Evolutionary conservation across 768 basidiomycete genomes (phyloP).

Genomic region (Gelatoporia subvermispora): DNA sequence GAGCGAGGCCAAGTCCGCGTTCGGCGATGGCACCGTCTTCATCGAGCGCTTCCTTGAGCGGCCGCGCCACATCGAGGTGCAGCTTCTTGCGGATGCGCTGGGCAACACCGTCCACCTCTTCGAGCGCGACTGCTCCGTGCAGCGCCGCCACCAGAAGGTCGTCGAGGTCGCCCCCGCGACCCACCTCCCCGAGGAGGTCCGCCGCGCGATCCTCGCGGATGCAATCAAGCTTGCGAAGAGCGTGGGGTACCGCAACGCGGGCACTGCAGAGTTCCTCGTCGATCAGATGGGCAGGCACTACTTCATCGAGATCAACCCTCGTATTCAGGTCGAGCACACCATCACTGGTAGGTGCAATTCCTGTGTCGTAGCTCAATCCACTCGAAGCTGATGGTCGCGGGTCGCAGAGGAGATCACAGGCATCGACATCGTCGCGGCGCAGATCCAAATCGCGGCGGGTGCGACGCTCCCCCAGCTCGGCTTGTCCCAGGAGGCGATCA

Average conservation of each 20-base stretch:
- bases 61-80: conserved; percentile 97
- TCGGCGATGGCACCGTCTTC: conserved; percentile 98
- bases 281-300: conserved; percentile 96
- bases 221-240: conserved; percentile 93
- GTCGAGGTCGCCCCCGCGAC: conserved; percentile 98
- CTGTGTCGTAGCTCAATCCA: background rate
- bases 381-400: too few species aligned
- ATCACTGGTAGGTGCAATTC: conserved; percentile 70
- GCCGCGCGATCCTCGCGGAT: conserved; percentile 82
- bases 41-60: conserved; percentile 97
- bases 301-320: conserved; percentile 99
- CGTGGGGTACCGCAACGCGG: conserved; percentile 94
- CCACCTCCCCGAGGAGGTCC: conserved; percentile 85
- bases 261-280: conserved; percentile 97
- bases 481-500: conserved; percentile 91
- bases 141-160: conserved; percentile 96
- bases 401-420: conserved; percentile 94
- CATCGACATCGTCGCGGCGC: conserved; percentile 97
- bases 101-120: conserved; percentile 98
- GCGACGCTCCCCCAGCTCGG: conserved; percentile 94
- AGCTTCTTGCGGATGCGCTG: conserved; percentile 83
- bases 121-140: conserved; percentile 98
- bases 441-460: conserved; percentile 99
- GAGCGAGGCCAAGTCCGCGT: conserved; percentile 92
- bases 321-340: conserved; percentile 99